Conservation (phyloP, 768 basidiomycete genomes). For the Pleurotus pulmonarius region DNA sequence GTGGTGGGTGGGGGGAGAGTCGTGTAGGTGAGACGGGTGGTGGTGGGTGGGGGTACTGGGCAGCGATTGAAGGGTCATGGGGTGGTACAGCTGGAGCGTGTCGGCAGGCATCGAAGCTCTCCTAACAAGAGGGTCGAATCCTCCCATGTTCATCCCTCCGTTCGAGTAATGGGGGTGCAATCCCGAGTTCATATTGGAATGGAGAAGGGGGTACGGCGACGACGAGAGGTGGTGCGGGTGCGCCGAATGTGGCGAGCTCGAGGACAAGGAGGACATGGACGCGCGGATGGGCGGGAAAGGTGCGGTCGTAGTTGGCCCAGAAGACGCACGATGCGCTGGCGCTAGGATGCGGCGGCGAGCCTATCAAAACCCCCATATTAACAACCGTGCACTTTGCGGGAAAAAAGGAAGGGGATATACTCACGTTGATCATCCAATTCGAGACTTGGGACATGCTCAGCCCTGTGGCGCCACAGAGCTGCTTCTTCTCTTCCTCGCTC, state of each 20-base stretch:
- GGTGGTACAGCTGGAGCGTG: constrained; percentile 71
- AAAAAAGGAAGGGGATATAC: constrained; percentile 12
- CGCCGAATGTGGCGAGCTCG: too few relatives aligned
- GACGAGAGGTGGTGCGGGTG: too few relatives aligned
- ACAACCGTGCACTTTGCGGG: too few relatives aligned
- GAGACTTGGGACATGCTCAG: constrained; percentile 88
- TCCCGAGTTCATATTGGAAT: constrained; percentile 32
- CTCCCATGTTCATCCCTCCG: too few relatives aligned
- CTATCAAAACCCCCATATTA: constrained; percentile 28
- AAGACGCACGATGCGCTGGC: constrained; percentile 72
- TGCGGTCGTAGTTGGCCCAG: constrained; percentile 73
- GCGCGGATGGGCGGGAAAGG: constrained; percentile 53
- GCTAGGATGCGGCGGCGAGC: constrained; percentile 81
- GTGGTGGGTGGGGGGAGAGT: constrained; percentile 13
- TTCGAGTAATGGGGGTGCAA: too few relatives aligned
- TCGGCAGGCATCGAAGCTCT: constrained; percentile 71
- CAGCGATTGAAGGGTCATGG: constrained; percentile 70
- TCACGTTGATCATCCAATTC: constrained; percentile 90
- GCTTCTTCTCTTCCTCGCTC: constrained; percentile 88
- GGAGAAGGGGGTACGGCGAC: too few relatives aligned
- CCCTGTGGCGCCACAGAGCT: constrained; percentile 80
- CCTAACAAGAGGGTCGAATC: constrained; percentile 40
- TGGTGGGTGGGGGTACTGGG: constrained; percentile 32
- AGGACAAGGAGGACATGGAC: too few relatives aligned
- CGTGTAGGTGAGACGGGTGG: constrained; percentile 25